Base-by-base conservation (phyloP, 805 yeast species). In the Kuraishia molischiana region DNA sequence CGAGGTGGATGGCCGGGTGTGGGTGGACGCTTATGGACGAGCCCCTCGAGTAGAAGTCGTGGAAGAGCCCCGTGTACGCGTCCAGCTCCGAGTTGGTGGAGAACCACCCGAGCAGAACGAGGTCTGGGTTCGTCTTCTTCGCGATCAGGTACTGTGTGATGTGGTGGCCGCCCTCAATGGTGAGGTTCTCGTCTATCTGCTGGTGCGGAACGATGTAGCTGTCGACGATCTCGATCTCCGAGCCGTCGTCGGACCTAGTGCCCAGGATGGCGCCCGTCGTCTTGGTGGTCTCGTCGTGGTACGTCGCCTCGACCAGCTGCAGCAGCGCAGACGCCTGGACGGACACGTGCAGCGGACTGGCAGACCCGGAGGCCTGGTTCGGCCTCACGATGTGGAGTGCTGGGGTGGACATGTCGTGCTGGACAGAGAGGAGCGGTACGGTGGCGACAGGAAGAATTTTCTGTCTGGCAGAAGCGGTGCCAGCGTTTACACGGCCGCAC, bases 181-280 rank as follows among this genome's bases (percentile, higher is more conserved):
- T 72, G 44, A 86, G 74, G 46, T 85, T 79, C 43, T 82, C 92
- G 30, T 77, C 85, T 36, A 70, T 70, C 54, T 83, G 94, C 36
- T 64, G 66, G 51, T 85, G 85, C 33, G 95, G 92, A 40, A 86
- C 92, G 56, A 85, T 71, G 59, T 79, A 86, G 15, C 86, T 82
- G 44, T 77, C 83, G 53, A 76, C 72, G 49, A 86, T 65, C 50
- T 79, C 90, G 33, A 83, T 68, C 49, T 73, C 81, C 14, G 74
- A 62, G 11, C 94, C 94, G 54, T 85, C 95, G 43, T 85, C 95
- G 19, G 89, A 79, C 56, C 95, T 72, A 35, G 71, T 61, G 24
- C 95, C 95, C 34, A 86, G 65, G 42, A 86, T 68, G 11, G 95
- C 83, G 43, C 95, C 95, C 48, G 86, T 78, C 43, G 81, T 74